phyloP scores from a whole-genome alignment of 2,329 filamentous ascomycete species.

The Gliomastix tumulicola region DNA sequence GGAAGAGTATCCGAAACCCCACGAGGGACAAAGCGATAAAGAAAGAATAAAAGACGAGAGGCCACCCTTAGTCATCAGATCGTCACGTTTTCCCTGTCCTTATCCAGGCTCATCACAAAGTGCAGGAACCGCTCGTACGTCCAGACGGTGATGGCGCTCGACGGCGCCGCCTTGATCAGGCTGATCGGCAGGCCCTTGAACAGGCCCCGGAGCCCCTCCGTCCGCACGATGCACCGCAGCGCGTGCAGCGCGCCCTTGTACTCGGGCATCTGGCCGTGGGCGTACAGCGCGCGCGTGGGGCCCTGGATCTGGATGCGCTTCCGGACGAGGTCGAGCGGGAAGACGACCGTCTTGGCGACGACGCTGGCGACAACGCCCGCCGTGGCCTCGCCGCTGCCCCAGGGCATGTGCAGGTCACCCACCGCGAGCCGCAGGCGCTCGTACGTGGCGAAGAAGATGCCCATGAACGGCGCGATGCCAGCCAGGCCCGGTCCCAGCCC shows the following conservation, averaged over 20 bases:
- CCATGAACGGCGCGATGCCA: slow-evolving; percentile 96
- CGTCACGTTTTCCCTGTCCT: slow-evolving; percentile 13
- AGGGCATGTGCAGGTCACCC: slow-evolving; percentile 48
- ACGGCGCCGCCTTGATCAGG: slow-evolving; percentile 87
- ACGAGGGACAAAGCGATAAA: neutral
- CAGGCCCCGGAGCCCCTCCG: slow-evolving; percentile 71
- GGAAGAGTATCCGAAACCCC: no score
- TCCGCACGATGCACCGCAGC: slow-evolving; percentile 58
- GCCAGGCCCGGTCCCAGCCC: slow-evolving; percentile 74
- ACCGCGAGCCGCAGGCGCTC: slow-evolving; percentile 64
- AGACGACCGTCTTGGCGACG: slow-evolving; percentile 80
- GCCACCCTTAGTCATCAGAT: no score
- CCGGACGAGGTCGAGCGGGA: slow-evolving; percentile 85
- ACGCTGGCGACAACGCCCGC: slow-evolving; percentile 77
- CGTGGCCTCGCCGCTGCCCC: slow-evolving; percentile 74
- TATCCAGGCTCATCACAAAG: slow-evolving; percentile 38
- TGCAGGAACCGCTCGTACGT: slow-evolving; percentile 76
- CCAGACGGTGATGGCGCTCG: slow-evolving; percentile 90
- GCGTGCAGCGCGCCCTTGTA: slow-evolving; percentile 65
- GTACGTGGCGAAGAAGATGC: slow-evolving; percentile 87
- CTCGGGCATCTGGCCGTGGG: slow-evolving; percentile 81
- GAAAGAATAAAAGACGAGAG: neutral
- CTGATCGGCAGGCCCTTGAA: slow-evolving; percentile 87
- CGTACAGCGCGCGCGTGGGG: slow-evolving; percentile 70
- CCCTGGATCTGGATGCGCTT: slow-evolving; percentile 96